These are phyloP conservation scores for Alternaria viburni DNA, from an alignment of 2,329 filamentous ascomycete species.

Conservation along the genomic window DNA sequence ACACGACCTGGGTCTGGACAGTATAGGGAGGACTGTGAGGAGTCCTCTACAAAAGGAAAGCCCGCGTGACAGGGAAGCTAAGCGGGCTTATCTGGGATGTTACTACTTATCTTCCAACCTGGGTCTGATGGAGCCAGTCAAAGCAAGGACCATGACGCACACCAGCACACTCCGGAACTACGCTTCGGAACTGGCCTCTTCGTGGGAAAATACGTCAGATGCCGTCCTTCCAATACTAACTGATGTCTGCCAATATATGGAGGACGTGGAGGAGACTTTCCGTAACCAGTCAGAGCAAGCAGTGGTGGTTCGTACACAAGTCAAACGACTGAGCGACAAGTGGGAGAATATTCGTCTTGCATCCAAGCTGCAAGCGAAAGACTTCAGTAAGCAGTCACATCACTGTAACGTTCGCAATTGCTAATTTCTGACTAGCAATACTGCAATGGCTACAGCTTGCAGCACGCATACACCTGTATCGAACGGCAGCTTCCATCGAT, in stretches of 20 bases:
- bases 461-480: slow-evolving; percentile 38
- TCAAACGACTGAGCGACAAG: slow-evolving; percentile 42
- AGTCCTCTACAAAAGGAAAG: slow-evolving; percentile 30
- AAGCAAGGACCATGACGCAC: slow-evolving; percentile 32
- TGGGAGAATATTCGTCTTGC: slow-evolving; percentile 40
- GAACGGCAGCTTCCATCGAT: slow-evolving; percentile 34
- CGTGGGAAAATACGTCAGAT: slow-evolving; percentile 41
- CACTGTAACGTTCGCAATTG: neutral
- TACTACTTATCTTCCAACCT: slow-evolving; percentile 43
- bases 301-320: slow-evolving; percentile 38
- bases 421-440: slow-evolving; percentile 32
- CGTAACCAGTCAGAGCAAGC: slow-evolving; percentile 33
- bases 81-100: slow-evolving; percentile 45
- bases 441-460: slow-evolving; percentile 42
- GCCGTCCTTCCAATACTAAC: slow-evolving; percentile 37
- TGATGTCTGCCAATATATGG: slow-evolving; percentile 43
- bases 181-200: slow-evolving; percentile 39
- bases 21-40: slow-evolving; percentile 22
- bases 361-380: slow-evolving; percentile 36
- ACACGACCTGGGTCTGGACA: slow-evolving; percentile 40
- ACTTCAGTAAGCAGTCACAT: slow-evolving; percentile 35
- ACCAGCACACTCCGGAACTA: slow-evolving; percentile 38
- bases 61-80: slow-evolving; percentile 36
- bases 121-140: slow-evolving; percentile 32
- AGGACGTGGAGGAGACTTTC: slow-evolving; percentile 46